Percentiles rank a stretch among this genome's conserved stretches.
Conservation (phyloP, 805 yeast species). For the Trichomonascus vanleenenianus region DNA sequence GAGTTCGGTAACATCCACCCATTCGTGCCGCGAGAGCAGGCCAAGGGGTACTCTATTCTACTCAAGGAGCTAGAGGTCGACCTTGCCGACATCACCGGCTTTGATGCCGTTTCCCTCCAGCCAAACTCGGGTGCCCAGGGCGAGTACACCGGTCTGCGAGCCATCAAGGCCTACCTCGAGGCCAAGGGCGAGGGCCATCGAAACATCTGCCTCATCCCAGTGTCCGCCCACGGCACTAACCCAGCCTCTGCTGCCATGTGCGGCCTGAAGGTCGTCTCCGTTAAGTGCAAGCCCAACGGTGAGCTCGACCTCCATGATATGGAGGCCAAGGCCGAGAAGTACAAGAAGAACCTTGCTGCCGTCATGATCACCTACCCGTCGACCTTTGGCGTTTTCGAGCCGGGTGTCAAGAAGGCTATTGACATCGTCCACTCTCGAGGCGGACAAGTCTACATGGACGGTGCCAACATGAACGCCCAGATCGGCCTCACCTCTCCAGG, state of each 20-base stretch:
- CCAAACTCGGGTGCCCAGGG: conserved; percentile 99
- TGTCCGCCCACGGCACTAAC: conserved; percentile 96
- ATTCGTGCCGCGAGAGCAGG: conserved; percentile 83
- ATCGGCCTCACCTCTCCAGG: conserved; percentile 97
- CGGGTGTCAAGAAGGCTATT: conserved; percentile 77
- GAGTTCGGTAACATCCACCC: conserved; percentile 88
- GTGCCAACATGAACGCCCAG: conserved; percentile 99
- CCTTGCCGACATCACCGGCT: conserved; percentile 87
- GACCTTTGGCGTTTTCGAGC: conserved; percentile 94
- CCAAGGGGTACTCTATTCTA: conserved; percentile 74
- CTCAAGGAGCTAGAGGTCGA: conserved; percentile 73
- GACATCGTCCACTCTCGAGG: conserved; percentile 79
- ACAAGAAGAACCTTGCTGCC: conserved; percentile 70
- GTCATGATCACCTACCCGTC: conserved; percentile 97
- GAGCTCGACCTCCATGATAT: conserved; percentile 78
- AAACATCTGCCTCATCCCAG: conserved; percentile 89
- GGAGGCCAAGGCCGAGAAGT: conserved; percentile 59
- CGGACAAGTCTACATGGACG: conserved; percentile 95
- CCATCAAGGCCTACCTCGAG: conserved; percentile 69
- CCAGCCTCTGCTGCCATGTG: conserved; percentile 99
- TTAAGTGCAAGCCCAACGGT: conserved; percentile 80
- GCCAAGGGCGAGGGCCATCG: conserved; percentile 64
- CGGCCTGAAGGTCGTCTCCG: conserved; percentile 87
- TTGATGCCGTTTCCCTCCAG: conserved; percentile 82
- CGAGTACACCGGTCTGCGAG: conserved; percentile 89